Base-by-base conservation (phyloP, 2,329 filamentous ascomycete species). In the Monosporascus sp. region DNA sequence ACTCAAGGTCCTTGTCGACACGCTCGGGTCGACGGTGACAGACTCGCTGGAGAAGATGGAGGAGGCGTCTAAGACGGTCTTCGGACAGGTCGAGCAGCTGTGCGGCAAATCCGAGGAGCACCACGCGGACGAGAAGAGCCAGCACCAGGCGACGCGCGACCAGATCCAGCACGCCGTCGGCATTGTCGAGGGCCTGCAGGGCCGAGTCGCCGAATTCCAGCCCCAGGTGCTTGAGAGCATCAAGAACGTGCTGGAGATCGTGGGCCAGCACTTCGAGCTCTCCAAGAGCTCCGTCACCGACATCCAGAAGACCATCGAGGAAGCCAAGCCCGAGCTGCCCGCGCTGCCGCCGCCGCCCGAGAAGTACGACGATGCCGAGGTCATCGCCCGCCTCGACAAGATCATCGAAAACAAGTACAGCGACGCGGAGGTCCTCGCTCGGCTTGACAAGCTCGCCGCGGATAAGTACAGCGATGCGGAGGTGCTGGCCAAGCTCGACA, bases 241-340 rank as follows among this genome's bases (percentile, higher is more conserved):
- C 59, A 88, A 91, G 63, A 89, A 97, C 63, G 85, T 97, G n/a
- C 78, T 95, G 40, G 77, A 84, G 7, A 79, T 95, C 24, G 89
- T 96, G 51, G 87, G 85, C 24, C 84, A 95, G 66, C 92, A 97
- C 68, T 96, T 88, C 64, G 91, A 96, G 61, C 89, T 96, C 66
- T 88, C 91, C 15, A 91, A 92, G 70, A 79, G 81, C 45, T 80
- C 86, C 0, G 74, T 77, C 1, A 77, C 70, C 7, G 74, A 77
- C 3, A 74, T 87, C 24, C 75, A 84, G 59, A 76, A 80, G 55
- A 81, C 78, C 65, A 81, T 87, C 55, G 73, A 85, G 51, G 83
- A 88, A 51, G 73, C 84, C 51, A 84, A 82, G 64, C 77, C 79
- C 64, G 70, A 31, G 65, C 60, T 78, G 57, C 77, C 78, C n/a